phyloP scores from a whole-genome alignment of 2,329 filamentous ascomycete species.

The Curvularia sp. region DNA sequence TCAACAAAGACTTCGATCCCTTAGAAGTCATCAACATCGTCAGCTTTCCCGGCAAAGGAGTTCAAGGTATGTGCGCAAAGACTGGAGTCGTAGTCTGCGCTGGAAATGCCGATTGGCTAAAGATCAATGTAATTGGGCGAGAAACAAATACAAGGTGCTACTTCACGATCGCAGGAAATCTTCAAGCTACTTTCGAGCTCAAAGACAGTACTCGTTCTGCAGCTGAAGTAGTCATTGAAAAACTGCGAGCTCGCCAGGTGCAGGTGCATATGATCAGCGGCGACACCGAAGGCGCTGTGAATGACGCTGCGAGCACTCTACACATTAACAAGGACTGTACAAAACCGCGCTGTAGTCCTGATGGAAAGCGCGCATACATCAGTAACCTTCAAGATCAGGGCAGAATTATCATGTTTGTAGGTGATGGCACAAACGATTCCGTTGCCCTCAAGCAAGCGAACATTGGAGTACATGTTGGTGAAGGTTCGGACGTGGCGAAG shows the following conservation, averaged over 20 bases:
- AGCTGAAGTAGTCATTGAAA: slow-evolving; percentile 59
- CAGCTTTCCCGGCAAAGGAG: slow-evolving; percentile 54
- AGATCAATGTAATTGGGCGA: slow-evolving; percentile 37
- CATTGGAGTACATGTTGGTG: slow-evolving; percentile 73
- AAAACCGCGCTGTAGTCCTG: slow-evolving; percentile 58
- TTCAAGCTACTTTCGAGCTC: slow-evolving; percentile 60
- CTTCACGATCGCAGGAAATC: slow-evolving; percentile 42
- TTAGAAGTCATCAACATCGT: slow-evolving; percentile 34
- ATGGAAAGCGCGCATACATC: slow-evolving; percentile 63
- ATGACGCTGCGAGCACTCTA: slow-evolving; percentile 53
- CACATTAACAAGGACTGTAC: slow-evolving; percentile 51
- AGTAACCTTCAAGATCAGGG: slow-evolving; percentile 33
- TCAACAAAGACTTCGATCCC: slow-evolving; percentile 15
- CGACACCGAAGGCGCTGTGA: slow-evolving; percentile 60
- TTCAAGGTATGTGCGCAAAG: slow-evolving; percentile 49
- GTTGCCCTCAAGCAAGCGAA: slow-evolving; percentile 73
- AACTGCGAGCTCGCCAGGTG: slow-evolving; percentile 59
- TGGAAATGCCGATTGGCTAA: slow-evolving; percentile 59
- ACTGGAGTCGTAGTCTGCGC: slow-evolving; percentile 45
- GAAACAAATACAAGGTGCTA: slow-evolving; percentile 46
- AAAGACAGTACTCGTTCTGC: slow-evolving; percentile 57
- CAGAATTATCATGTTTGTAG: slow-evolving; percentile 68
- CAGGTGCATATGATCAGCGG: slow-evolving; percentile 64
- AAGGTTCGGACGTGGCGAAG: slow-evolving; percentile 66
- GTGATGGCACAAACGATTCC: slow-evolving; percentile 82